Evolutionary conservation across 169 alveolate genomes (phyloP).

Genomic region (Cryptosporidium parvum): DNA sequence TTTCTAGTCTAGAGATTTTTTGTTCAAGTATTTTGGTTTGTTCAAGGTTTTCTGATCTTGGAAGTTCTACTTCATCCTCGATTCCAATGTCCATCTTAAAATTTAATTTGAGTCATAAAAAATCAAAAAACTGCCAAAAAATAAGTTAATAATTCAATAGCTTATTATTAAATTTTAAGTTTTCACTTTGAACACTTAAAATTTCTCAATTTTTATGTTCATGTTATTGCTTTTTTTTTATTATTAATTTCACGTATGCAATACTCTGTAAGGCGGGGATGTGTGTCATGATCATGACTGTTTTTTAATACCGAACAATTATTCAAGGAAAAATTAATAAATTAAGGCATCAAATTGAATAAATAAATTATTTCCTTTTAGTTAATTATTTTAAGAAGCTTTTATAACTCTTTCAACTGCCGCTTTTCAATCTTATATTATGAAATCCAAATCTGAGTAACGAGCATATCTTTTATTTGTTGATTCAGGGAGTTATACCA

Average conservation of each 20-base stretch:
- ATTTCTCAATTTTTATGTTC: neutral
- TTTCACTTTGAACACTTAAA: neutral
- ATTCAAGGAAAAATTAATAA: neutral
- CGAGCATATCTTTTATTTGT: constrained; percentile 56
- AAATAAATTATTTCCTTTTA: too few relatives aligned
- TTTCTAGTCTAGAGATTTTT: constrained; percentile 41
- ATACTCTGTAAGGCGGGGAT: constrained; percentile 54
- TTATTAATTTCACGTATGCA: constrained; percentile 47
- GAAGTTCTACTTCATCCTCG: constrained; percentile 37
- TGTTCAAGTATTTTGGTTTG: constrained; percentile 56
- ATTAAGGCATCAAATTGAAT: neutral
- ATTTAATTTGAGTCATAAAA: neutral
- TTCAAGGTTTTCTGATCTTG: constrained; percentile 18
- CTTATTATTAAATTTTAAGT: neutral
- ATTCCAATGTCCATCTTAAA: constrained; percentile 9
- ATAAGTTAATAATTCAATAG: neutral
- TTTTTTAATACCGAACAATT: neutral
- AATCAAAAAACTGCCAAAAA: neutral
- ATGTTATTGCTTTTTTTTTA: neutral
- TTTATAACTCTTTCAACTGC: neutral
- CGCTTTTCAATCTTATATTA: neutral
- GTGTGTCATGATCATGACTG: constrained; percentile 30
- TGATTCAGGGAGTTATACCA: constrained; percentile 61
- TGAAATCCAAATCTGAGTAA: constrained; percentile 51
- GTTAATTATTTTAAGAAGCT: too few relatives aligned